Conservation (phyloP, 2,329 filamentous ascomycete genomes). For the Penicillium digitatum region DNA sequence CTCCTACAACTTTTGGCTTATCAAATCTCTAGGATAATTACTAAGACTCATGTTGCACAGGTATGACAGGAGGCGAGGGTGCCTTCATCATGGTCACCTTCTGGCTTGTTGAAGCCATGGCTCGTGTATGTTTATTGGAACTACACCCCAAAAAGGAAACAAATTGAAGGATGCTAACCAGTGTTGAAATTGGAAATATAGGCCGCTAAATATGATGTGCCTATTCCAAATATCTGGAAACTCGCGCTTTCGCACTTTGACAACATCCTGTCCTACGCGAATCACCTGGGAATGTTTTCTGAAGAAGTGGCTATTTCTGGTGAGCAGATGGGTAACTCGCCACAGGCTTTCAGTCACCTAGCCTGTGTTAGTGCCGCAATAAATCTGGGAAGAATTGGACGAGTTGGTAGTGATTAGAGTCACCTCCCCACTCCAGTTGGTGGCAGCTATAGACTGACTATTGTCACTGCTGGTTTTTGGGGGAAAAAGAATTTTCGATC, state of each 20-base stretch:
- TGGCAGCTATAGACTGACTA: constrained; percentile 2
- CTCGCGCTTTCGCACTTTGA: constrained; percentile 66
- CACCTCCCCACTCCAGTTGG: neutral
- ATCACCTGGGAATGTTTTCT: constrained; percentile 73
- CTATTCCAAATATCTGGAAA: constrained; percentile 35
- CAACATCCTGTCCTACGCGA: constrained; percentile 72
- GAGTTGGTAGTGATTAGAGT: constrained; percentile 1
- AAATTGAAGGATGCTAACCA: neutral
- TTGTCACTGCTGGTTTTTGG: neutral
- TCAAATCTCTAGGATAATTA: constrained; percentile 8
- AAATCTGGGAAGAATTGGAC: constrained; percentile 58
- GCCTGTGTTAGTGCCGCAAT: constrained; percentile 73
- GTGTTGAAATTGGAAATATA: neutral
- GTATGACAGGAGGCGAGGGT: constrained; percentile 69
- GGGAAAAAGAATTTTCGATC: neutral
- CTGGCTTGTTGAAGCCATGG: constrained; percentile 76
- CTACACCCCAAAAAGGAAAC: neutral
- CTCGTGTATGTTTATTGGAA: constrained; percentile 53
- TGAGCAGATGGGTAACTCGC: constrained; percentile 75
- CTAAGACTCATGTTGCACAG: constrained; percentile 39
- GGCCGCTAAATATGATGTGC: constrained; percentile 31
- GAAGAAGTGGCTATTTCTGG: constrained; percentile 72
- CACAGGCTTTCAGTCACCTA: constrained; percentile 73
- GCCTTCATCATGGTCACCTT: constrained; percentile 80
- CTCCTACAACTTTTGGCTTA: neutral